phyloP scores from a whole-genome alignment of 108 stramenopile genomes.

The Licmophora abbreviata region DNA sequence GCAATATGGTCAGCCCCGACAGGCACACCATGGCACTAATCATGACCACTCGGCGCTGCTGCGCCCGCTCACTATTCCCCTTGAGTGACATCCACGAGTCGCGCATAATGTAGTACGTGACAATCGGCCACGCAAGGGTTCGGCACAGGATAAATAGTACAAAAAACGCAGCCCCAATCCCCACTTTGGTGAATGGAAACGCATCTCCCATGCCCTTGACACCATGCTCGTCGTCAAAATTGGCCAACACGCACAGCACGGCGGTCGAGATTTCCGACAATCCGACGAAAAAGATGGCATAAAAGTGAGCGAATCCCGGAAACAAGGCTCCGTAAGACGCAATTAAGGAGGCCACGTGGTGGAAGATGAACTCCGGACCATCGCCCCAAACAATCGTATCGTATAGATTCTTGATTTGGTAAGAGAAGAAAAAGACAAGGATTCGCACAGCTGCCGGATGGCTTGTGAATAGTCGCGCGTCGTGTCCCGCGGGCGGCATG shows the following conservation, averaged over 20 bases:
- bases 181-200: constrained; percentile 59
- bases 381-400: constrained; percentile 80
- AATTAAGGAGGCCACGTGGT: constrained; percentile 61
- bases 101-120: constrained; percentile 52
- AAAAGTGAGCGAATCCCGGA: constrained; percentile 56
- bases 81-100: constrained; percentile 45
- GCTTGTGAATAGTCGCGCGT: constrained; percentile 48
- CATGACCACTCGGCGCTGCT: constrained; percentile 36
- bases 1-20: constrained; percentile 44
- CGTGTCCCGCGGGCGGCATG: constrained; percentile 31
- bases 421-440: constrained; percentile 52
- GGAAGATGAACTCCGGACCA: constrained; percentile 68
- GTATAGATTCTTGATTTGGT: constrained; percentile 79
- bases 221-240: constrained; percentile 75
- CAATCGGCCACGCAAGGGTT: constrained; percentile 61
- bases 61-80: constrained; percentile 24
- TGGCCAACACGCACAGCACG: constrained; percentile 68
- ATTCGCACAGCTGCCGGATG: constrained; percentile 50
- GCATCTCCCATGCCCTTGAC: constrained; percentile 64
- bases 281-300: constrained; percentile 77
- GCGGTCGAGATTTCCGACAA: constrained; percentile 68
- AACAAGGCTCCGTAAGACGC: constrained; percentile 65
- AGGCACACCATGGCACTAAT: constrained; percentile 39
- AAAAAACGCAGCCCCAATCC: constrained; percentile 59
- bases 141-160: constrained; percentile 68